A percentile compares a stretch with the other conserved stretches of the same genome.
phyloP scores from a whole-genome alignment of 2,329 filamentous ascomycete genomes.

The Pseudocercospora musae region DNA sequence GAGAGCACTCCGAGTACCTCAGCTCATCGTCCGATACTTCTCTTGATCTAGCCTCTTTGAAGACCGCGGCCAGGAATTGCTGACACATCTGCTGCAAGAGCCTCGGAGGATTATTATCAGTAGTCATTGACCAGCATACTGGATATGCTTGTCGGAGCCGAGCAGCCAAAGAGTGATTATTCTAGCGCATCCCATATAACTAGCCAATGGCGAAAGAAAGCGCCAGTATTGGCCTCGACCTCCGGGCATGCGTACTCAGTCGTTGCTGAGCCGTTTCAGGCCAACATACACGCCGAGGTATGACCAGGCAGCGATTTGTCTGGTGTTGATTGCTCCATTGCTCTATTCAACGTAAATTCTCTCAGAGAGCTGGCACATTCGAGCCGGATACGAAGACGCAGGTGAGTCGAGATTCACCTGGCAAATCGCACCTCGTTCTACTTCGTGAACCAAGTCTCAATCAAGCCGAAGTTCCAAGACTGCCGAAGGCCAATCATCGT shows the following conservation, averaged over 20 bases:
- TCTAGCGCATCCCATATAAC: background rate
- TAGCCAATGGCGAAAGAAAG: background rate
- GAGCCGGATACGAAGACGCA: too few species aligned
- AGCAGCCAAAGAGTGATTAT: background rate
- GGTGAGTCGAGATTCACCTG: background rate
- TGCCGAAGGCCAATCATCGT: constrained; percentile 12
- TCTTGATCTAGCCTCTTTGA: background rate
- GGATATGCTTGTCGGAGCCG: background rate
- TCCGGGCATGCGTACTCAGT: background rate
- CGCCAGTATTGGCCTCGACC: background rate
- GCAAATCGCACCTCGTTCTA: too few species aligned
- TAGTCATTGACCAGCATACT: background rate
- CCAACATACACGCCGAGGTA: background rate
- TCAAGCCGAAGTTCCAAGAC: constrained; percentile 6
- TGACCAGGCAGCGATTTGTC: background rate
- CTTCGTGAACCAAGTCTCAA: too few species aligned
- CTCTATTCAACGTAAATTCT: too few species aligned
- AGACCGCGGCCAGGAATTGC: background rate
- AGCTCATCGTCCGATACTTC: background rate
- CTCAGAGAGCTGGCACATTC: too few species aligned
- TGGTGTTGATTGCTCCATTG: background rate
- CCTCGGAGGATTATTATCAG: background rate
- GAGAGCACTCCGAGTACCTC: background rate
- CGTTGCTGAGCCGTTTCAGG: background rate
- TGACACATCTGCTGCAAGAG: background rate